phyloP scores from a whole-genome alignment of 2,329 filamentous ascomycete genomes.

The Penicillium psychrosexuale region DNA sequence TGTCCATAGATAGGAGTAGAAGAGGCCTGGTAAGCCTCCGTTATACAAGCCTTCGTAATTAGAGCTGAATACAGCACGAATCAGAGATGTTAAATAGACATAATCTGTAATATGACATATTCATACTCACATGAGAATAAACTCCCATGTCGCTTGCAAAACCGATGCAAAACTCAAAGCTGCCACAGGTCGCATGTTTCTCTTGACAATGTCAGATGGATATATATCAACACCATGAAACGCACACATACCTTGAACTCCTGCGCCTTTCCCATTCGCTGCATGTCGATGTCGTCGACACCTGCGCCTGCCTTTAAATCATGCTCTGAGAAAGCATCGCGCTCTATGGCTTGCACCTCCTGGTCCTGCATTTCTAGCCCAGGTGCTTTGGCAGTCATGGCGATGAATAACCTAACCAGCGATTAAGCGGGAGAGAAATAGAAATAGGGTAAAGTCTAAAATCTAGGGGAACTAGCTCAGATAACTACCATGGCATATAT shows the following conservation, averaged over 20 bases:
- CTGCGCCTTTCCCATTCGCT: slow-evolving; percentile 30
- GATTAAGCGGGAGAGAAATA: too few relatives aligned
- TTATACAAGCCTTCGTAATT: slow-evolving; percentile 26
- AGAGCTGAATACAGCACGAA: slow-evolving; percentile 10
- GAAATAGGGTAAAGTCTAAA: too few relatives aligned
- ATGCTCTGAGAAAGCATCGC: not conserved
- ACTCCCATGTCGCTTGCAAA: slow-evolving; percentile 39
- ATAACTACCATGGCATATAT: too few relatives aligned
- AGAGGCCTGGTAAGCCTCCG: slow-evolving; percentile 26
- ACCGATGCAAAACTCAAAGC: slow-evolving; percentile 37
- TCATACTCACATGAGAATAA: slow-evolving; percentile 29
- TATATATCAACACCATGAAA: too few relatives aligned
- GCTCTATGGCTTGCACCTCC: slow-evolving; percentile 5
- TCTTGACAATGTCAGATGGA: slow-evolving; percentile 13
- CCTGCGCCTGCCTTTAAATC: slow-evolving; percentile 2
- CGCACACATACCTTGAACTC: slow-evolving; percentile 19
- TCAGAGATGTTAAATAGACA: too few relatives aligned
- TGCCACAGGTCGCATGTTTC: slow-evolving; percentile 33
- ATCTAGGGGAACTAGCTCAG: too few relatives aligned
- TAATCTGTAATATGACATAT: not conserved
- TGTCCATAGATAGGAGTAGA: slow-evolving; percentile 41
- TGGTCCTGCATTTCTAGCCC: not conserved
- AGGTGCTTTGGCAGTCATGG: too few relatives aligned
- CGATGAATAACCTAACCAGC: too few relatives aligned
- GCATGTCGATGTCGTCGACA: slow-evolving; percentile 27